Conservation (phyloP, 1,284 basidiomycete species). For the Clitocybe nebularis region DNA sequence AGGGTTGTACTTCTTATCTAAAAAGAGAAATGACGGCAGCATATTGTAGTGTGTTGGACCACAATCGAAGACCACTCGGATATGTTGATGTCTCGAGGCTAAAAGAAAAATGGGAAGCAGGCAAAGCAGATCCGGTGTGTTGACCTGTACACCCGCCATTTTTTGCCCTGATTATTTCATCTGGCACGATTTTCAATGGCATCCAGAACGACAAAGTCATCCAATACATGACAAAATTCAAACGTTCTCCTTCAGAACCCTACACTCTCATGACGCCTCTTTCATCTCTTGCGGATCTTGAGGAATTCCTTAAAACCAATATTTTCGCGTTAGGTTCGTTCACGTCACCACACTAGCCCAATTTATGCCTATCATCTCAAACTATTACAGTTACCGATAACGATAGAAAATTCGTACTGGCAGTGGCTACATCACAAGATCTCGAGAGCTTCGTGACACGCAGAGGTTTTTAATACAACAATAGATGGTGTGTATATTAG, state of each 20-base stretch:
- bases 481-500: not conserved
- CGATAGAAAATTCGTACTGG: constrained; percentile 82
- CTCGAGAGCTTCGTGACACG: constrained; percentile 66
- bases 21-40: constrained; percentile 2
- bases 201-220: constrained; percentile 59
- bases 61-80: constrained; percentile 70
- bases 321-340: constrained; percentile 74
- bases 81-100: constrained; percentile 76
- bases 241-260: constrained; percentile 56
- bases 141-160: too few species aligned
- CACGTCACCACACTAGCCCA: not conserved
- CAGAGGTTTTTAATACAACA: constrained; percentile 39
- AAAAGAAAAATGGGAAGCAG: constrained; percentile 76
- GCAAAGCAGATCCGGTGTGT: constrained; percentile 66
- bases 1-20: not conserved
- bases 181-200: not conserved
- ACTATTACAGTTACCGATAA: constrained; percentile 76
- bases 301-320: constrained; percentile 66
- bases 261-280: constrained; percentile 82
- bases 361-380: constrained; percentile 1
- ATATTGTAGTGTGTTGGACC: constrained; percentile 64
- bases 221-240: constrained; percentile 75
- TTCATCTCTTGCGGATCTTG: constrained; percentile 73
- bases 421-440: constrained; percentile 77
- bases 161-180: constrained; percentile 3